Conservation (phyloP, 2,329 filamentous ascomycete genomes). For the Alternaria novae-zelandiae region DNA sequence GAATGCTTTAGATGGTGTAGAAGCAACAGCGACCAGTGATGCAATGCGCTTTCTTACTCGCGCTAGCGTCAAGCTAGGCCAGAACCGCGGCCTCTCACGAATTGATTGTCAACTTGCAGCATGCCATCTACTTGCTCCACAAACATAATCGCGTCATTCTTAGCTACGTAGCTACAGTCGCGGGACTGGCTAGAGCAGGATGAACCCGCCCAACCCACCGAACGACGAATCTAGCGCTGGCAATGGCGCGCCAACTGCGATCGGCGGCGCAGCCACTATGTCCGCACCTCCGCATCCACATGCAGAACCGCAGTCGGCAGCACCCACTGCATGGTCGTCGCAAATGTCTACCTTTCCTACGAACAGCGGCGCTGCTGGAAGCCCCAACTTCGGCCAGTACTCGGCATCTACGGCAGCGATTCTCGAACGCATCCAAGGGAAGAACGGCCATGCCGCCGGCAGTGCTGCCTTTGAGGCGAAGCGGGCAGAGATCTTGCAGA, state of each 20-base stretch:
- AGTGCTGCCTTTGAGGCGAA: conserved; percentile 55
- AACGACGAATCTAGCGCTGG: conserved; percentile 12
- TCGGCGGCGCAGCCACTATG: conserved; percentile 24
- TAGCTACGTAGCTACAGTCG: conserved; percentile 16
- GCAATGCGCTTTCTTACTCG: not conserved
- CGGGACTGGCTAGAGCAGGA: conserved; percentile 13
- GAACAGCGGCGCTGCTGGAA: conserved; percentile 16
- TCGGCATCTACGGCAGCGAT: conserved; percentile 52
- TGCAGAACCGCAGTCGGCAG: conserved; percentile 13
- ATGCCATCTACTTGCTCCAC: not conserved
- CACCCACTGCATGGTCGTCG: conserved; percentile 36
- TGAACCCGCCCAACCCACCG: conserved; percentile 24
- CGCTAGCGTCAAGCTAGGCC: conserved; percentile 13
- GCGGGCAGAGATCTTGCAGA: conserved; percentile 54
- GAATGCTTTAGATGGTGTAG: not conserved
- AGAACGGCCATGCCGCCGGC: conserved; percentile 41
- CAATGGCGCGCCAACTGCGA: conserved; percentile 27
- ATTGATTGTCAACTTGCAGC: not conserved
- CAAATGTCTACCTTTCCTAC: conserved; percentile 33
- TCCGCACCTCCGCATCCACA: conserved; percentile 20
- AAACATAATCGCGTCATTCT: conserved; percentile 7
- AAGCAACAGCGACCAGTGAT: conserved; percentile 1
- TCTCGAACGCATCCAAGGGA: conserved; percentile 48
- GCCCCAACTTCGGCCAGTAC: conserved; percentile 38
- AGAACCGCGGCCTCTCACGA: not conserved